Percentiles rank a stretch among this genome's conserved stretches.
These are phyloP conservation scores for Croton laevigatus DNA, from an alignment of 441 rosid genomes.

Conservation along the genomic window DNA sequence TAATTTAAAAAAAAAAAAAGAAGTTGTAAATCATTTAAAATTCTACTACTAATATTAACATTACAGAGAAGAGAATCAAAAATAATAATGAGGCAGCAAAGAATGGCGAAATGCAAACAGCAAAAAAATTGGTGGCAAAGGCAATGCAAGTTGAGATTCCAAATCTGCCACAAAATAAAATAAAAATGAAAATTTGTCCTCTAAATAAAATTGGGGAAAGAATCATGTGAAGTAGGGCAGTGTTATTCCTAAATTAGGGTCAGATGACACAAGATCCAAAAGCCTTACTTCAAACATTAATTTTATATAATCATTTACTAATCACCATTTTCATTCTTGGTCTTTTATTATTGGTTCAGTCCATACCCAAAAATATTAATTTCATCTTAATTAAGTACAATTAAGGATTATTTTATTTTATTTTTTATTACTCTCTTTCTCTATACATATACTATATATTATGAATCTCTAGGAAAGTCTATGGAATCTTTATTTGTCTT, in stretches of 20 bases:
- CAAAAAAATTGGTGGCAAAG: background rate
- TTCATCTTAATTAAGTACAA: background rate
- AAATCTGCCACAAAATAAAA: background rate
- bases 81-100: background rate
- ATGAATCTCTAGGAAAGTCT: conserved; percentile 6
- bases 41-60: no score
- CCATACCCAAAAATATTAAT: background rate
- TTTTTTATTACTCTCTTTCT: no score
- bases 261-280: conserved; percentile 35
- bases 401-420: background rate
- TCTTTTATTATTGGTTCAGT: no score
- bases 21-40: no score
- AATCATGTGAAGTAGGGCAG: background rate
- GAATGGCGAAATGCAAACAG: no score
- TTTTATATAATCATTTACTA: background rate
- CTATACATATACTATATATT: no score
- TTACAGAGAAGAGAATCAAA: background rate
- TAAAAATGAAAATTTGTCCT: background rate
- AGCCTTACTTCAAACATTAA: conserved; percentile 14
- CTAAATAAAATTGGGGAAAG: background rate
- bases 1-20: no score
- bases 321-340: no score
- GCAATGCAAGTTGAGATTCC: background rate
- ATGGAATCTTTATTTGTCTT: conserved; percentile 20
- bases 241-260: background rate